Percentiles rank a stretch among this genome's conserved stretches.
These are phyloP conservation scores for Quercus rubra DNA, from an alignment of 306 rosid genomes.

Conservation along the genomic window DNA sequence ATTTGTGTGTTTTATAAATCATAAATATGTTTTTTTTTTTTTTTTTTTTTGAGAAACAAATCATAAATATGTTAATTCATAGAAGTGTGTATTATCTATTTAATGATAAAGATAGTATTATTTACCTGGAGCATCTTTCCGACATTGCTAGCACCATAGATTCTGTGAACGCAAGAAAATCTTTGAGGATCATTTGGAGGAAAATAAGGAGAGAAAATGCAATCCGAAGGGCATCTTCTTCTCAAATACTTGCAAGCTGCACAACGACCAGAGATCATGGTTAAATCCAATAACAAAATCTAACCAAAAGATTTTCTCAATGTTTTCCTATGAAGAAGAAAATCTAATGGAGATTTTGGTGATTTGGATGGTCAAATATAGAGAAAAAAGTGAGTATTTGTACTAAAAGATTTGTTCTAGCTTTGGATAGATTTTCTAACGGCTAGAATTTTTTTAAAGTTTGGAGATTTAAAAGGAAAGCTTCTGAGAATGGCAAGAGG, in stretches of 20 bases:
- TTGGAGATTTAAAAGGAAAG: conserved; percentile 12
- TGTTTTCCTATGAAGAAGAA: conserved; percentile 9
- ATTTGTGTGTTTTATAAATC: too few species aligned
- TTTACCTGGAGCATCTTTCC: conserved; percentile 71
- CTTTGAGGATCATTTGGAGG: conserved; percentile 71
- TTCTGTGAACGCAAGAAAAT: conserved; percentile 66
- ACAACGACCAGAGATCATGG: conserved; percentile 41
- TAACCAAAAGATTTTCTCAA: conserved; percentile 24
- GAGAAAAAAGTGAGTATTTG: not conserved
- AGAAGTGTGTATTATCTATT: not conserved
- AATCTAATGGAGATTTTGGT: conserved; percentile 33
- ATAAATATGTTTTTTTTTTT: too few species aligned
- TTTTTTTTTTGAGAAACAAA: too few species aligned
- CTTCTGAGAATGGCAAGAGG: conserved; percentile 10
- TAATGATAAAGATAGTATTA: not conserved
- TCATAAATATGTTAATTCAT: not conserved
- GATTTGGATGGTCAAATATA: not conserved
- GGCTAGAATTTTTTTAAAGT: conserved; percentile 26
- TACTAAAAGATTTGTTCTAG: not conserved
- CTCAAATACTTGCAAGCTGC: conserved; percentile 80
- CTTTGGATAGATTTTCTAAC: conserved; percentile 21
- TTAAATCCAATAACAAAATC: conserved; percentile 27
- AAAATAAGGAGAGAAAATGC: conserved; percentile 71
- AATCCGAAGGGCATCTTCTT: conserved; percentile 62
- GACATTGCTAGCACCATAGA: conserved; percentile 77